phyloP scores from a whole-genome alignment of 2,329 filamentous ascomycete species.

The Colletotrichum sp. region DNA sequence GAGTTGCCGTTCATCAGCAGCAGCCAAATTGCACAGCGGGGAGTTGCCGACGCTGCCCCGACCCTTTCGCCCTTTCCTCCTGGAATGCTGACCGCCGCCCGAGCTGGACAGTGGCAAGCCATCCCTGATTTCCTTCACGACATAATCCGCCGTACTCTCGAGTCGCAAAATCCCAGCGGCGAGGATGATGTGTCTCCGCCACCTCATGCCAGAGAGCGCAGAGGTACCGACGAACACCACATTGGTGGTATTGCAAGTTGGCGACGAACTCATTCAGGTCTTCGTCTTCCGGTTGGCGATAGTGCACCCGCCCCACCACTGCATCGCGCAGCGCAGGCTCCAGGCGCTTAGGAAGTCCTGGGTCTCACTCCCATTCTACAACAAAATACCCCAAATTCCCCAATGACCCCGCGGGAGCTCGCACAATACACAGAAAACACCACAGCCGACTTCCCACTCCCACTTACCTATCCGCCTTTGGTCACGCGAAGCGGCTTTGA shows the following conservation, averaged over 20 bases:
- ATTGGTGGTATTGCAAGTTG: constrained; percentile 7
- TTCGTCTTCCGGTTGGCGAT: constrained; percentile 46
- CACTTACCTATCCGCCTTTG: neutral
- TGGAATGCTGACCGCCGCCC: constrained; percentile 59
- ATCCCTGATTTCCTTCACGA: constrained; percentile 62
- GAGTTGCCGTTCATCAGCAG: constrained; percentile 51
- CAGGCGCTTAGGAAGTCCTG: constrained; percentile 29
- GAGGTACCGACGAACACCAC: constrained; percentile 15
- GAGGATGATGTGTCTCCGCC: neutral
- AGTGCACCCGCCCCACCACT: constrained; percentile 18
- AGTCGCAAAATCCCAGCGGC: constrained; percentile 34
- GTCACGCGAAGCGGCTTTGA: neutral
- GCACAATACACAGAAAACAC: neutral
- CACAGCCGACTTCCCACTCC: neutral
- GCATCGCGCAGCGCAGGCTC: constrained; percentile 32
- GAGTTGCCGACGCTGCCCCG: constrained; percentile 35
- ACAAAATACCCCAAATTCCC: neutral
- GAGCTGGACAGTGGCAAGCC: constrained; percentile 61
- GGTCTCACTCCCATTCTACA: neutral
- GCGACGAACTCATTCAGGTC: constrained; percentile 33
- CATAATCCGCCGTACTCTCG: constrained; percentile 53
- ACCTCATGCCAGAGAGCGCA: constrained; percentile 2
- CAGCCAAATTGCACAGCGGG: constrained; percentile 43
- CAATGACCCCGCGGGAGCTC: neutral
- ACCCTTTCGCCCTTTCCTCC: constrained; percentile 50